Percentiles rank a stretch among this genome's conserved stretches.
These are phyloP conservation scores for Lentinula lateritia DNA, from an alignment of 768 basidiomycete species.

Conservation along the genomic window DNA sequence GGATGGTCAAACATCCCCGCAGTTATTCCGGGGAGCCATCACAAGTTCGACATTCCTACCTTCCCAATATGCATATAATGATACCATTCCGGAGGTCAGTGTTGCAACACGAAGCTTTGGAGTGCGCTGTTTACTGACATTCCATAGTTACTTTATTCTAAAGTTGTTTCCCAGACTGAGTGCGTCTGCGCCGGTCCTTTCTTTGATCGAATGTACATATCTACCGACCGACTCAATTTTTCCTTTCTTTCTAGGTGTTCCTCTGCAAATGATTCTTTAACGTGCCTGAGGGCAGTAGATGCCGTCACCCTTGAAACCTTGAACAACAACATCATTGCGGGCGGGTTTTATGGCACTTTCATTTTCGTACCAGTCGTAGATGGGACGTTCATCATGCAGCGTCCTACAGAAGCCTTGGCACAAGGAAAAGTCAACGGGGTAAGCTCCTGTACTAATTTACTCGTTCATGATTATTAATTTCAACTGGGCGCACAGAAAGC, in stretches of 20 bases:
- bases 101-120: too few relatives aligned
- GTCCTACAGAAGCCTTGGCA: conserved; percentile 22
- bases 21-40: conserved; percentile 24
- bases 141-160: conserved; percentile 13
- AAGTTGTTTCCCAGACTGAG: conserved; percentile 16
- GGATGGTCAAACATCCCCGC: conserved; percentile 25
- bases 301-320: conserved; percentile 15
- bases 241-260: conserved; percentile 15
- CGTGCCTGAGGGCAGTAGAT: conserved; percentile 16
- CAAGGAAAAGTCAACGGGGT: conserved; percentile 23
- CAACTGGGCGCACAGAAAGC: conserved; percentile 9
- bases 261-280: conserved; percentile 7
- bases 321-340: conserved; percentile 21
- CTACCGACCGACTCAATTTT: background rate
- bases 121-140: background rate
- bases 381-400: conserved; percentile 26
- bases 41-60: conserved; percentile 28
- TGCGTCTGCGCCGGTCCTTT: conserved; percentile 1
- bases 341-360: conserved; percentile 24
- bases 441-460: background rate
- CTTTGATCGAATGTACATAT: background rate
- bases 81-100: conserved; percentile 20
- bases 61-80: conserved; percentile 27
- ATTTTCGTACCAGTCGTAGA: conserved; percentile 31
- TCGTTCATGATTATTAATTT: too few relatives aligned